Evolutionary conservation across 805 yeast species (phyloP).

Genomic region (Teunomyces barrocoloradensis): DNA sequence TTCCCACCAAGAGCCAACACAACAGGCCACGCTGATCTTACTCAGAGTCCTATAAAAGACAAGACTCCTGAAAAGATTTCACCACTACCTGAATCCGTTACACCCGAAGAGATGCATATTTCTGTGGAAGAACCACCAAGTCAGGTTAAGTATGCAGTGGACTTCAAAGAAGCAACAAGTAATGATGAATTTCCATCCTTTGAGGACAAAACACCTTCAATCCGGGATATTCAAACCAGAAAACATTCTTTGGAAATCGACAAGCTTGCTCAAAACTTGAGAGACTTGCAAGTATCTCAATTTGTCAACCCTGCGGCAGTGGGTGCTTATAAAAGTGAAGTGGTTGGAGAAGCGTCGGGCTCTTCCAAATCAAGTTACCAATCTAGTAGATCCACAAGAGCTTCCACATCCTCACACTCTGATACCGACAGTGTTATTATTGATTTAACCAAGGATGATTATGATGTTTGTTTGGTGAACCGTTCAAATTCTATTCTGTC

Average conservation of each 20-base stretch:
- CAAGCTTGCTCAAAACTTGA: constrained; percentile 6
- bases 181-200: constrained; percentile 8
- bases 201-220: constrained; percentile 7
- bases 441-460: constrained; percentile 41
- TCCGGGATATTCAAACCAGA: constrained; percentile 10
- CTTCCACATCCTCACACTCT: constrained; percentile 27
- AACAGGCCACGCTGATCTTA: constrained; percentile 7
- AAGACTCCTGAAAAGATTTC: not conserved
- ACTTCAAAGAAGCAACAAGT: constrained; percentile 30
- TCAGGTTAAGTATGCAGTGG: constrained; percentile 36
- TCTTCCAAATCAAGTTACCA: constrained; percentile 26
- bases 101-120: constrained; percentile 14
- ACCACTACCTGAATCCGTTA: not conserved
- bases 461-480: constrained; percentile 36
- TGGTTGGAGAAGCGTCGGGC: constrained; percentile 6
- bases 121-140: constrained; percentile 39
- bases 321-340: not conserved
- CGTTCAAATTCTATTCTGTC: constrained; percentile 35
- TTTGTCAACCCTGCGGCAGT: constrained; percentile 3
- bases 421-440: constrained; percentile 40
- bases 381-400: constrained; percentile 26
- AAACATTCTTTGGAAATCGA: constrained; percentile 6
- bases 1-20: constrained; percentile 8
- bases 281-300: constrained; percentile 8
- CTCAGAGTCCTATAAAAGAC: not conserved